These are phyloP conservation scores for Camellia oleifera DNA, from an alignment of 179 eudicot species.

Conservation along the genomic window DNA sequence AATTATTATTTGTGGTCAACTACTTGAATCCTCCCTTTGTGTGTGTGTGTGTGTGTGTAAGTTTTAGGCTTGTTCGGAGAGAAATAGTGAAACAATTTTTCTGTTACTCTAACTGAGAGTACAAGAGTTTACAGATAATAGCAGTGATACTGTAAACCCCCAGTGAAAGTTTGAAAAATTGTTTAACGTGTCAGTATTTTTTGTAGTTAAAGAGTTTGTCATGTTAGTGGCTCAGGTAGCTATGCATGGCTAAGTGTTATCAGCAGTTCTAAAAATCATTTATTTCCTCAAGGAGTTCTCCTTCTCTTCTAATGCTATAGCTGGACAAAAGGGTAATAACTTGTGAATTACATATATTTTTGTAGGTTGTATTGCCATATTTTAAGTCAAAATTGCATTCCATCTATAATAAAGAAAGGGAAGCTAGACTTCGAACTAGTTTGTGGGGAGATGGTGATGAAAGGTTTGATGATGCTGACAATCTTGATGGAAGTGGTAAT, in stretches of 20 bases:
- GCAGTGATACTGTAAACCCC: not conserved
- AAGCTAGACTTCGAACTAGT: conserved; percentile 85
- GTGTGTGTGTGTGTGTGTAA: too few relatives aligned
- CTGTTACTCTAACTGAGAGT: not conserved
- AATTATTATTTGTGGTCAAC: too few relatives aligned
- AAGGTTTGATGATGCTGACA: conserved; percentile 50
- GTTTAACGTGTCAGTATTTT: not conserved
- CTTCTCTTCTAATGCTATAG: not conserved
- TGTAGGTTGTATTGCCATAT: conserved; percentile 92
- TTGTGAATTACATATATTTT: conserved; percentile 4
- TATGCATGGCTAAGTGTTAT: not conserved
- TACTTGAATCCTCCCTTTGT: too few relatives aligned
- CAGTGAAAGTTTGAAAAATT: not conserved
- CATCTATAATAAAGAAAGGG: conserved; percentile 84
- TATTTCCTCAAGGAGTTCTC: not conserved
- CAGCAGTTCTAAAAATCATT: not conserved
- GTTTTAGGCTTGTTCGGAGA: too few relatives aligned
- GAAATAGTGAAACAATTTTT: not conserved
- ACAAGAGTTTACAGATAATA: not conserved
- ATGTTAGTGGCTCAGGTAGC: not conserved
- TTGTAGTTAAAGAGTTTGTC: not conserved
- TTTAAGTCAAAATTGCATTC: conserved; percentile 89
- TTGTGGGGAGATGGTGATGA: conserved; percentile 88
- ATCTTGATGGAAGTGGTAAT: conserved; percentile 43
- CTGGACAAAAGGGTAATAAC: not conserved